Base-by-base conservation (phyloP, 2,329 filamentous ascomycete genomes). In the Cladosporium sp. region DNA sequence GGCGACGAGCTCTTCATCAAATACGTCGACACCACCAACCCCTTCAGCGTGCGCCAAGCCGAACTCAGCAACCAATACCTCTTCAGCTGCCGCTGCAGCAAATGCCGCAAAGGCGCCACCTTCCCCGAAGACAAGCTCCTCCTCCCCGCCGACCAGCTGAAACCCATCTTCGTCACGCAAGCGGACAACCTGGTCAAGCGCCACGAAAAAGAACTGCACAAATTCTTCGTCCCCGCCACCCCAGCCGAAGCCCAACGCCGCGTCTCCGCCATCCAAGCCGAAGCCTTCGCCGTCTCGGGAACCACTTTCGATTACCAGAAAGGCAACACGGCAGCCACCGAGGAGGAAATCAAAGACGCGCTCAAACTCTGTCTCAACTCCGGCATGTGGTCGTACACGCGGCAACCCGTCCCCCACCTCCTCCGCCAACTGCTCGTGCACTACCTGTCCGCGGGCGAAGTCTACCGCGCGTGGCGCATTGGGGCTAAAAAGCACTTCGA, bases 1-100 rank as follows among this genome's bases (percentile, higher is more conserved):
- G 75, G 73, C 54, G 76, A 81, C 24, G 80, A 86, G 61, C 71
- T 85, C 24, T 79, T 74, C 57, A 79, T 84, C 52, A 79, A 80
- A 3, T 86, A 86, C 60, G 71, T 83, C 54, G 82, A 85, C 58
- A 70, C 70, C 30, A 80, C 77, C 0, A 73, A 76, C 34, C 74
- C 80, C 0, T 73, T 70, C 20, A 57, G 67, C 7, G 68, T 70
- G n/a, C 76, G 82, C 3, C 77, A 76, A 54, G 64, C 64, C 2
- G 76, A 82, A 57, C 71, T 85, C 1, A 65, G 66, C 41, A 65
- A 71, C 19, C 72, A 76, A 22, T 85, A 82, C 68, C 80, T 77
- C 62, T 85, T 85, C 64, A 67, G 65, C 12, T 85, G 82, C 65
- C 61, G 61, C 36, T 85, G 82, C 58, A 53, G 60, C 5, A 77